Conservation (phyloP, 805 yeast species). For the Candida namnaoensis region DNA sequence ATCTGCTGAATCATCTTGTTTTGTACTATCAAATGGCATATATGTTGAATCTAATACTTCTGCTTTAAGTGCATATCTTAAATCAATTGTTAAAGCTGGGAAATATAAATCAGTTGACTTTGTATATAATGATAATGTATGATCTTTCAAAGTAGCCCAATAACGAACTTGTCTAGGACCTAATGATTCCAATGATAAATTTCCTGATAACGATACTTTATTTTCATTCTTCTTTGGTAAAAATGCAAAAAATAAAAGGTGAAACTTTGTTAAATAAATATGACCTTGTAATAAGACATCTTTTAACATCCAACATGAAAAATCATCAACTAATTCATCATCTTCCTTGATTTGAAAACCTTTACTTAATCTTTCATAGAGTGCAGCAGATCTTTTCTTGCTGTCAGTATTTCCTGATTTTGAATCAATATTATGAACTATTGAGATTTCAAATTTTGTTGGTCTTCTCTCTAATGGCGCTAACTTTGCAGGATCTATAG, state of each 20-base stretch:
- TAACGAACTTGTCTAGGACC: conserved; percentile 35
- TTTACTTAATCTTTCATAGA: conserved; percentile 24
- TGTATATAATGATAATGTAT: conserved; percentile 58
- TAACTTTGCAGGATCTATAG: too few relatives aligned
- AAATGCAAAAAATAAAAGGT: conserved; percentile 68
- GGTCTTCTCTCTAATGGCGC: conserved; percentile 2
- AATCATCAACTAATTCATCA: conserved; percentile 53
- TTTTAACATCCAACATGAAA: conserved; percentile 70
- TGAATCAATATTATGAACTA: conserved; percentile 8
- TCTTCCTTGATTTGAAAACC: conserved; percentile 39
- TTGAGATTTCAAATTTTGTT: conserved; percentile 22
- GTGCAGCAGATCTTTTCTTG: conserved; percentile 24
- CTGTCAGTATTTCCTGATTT: conserved; percentile 6
- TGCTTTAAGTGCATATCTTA: conserved; percentile 53
- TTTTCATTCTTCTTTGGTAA: conserved; percentile 49
- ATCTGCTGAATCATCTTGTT: conserved; percentile 1
- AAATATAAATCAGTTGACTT: conserved; percentile 78
- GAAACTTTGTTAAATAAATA: conserved; percentile 57
- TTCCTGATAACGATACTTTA: conserved; percentile 38
- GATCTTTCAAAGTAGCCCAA: conserved; percentile 76
- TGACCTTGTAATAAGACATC: conserved; percentile 87
- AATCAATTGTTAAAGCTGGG: conserved; percentile 69
- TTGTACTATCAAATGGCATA: neutral
- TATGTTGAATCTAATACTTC: conserved; percentile 30
- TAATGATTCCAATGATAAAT: conserved; percentile 32